phyloP scores from a whole-genome alignment of 176 grass and related monocot species.

The Oryza brachyantha region DNA sequence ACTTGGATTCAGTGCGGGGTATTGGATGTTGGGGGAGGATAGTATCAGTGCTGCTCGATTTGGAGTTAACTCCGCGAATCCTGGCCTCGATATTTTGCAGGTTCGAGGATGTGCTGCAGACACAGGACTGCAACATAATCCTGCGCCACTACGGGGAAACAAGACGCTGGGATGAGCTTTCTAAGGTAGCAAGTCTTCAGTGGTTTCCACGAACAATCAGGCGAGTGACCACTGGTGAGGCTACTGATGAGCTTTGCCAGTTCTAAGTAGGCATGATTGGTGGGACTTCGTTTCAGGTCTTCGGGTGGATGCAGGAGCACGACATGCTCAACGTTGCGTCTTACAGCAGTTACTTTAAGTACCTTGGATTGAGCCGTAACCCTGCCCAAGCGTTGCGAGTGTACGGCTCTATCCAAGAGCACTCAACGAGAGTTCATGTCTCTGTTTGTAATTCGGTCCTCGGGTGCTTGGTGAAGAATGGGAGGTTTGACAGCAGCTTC shows the following conservation, averaged over 20 bases:
- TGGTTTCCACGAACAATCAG: not conserved
- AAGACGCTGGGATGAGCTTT: slow-evolving; percentile 59
- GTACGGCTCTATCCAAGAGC: slow-evolving; percentile 60
- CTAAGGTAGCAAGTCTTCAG: slow-evolving; percentile 52
- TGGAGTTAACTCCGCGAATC: slow-evolving; percentile 7
- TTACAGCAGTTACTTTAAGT: slow-evolving; percentile 94
- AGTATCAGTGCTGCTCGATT: not conserved
- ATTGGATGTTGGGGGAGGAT: not conserved
- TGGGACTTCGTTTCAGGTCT: slow-evolving; percentile 62
- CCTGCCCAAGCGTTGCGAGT: slow-evolving; percentile 52
- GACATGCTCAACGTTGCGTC: slow-evolving; percentile 64
- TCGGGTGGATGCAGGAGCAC: slow-evolving; percentile 72
- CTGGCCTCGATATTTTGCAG: slow-evolving; percentile 22
- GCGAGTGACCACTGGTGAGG: not conserved
- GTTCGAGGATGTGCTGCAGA: slow-evolving; percentile 62
- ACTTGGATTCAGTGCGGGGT: not conserved
- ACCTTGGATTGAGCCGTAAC: slow-evolving; percentile 68
- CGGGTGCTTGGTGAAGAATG: slow-evolving; percentile 83
- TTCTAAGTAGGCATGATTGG: not conserved
- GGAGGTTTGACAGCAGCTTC: slow-evolving; percentile 66
- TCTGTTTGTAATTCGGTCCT: slow-evolving; percentile 91
- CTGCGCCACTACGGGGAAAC: slow-evolving; percentile 67
- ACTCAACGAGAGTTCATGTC: slow-evolving; percentile 45
- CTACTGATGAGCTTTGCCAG: no score
- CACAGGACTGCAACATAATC: slow-evolving; percentile 80